A percentile compares a stretch with the other conserved stretches of the same genome.
These are phyloP conservation scores for Naganishia cerealis DNA, from an alignment of 1,284 basidiomycete genomes.

Conservation along the genomic window DNA sequence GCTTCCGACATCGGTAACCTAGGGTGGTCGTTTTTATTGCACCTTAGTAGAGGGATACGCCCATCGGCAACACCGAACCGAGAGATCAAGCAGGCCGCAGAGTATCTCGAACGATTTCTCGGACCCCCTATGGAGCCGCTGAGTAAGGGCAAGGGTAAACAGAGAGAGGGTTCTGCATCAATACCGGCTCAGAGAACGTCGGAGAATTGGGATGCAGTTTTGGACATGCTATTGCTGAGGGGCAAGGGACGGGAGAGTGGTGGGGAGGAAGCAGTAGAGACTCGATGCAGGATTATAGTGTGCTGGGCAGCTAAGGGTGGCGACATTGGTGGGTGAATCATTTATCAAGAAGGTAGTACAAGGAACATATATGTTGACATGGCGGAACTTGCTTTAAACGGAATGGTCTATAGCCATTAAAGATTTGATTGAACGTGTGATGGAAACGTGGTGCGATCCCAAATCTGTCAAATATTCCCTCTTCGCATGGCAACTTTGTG, in stretches of 20 bases:
- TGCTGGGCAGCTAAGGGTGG: conserved; percentile 41
- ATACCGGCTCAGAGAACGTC: background rate
- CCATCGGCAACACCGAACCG: background rate
- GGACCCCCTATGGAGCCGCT: background rate
- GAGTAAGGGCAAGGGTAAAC: background rate
- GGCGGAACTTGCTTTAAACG: background rate
- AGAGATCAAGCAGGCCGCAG: conserved; percentile 1
- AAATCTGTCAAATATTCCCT: conserved; percentile 52
- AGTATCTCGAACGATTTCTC: conserved; percentile 9
- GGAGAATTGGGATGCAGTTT: conserved; percentile 9
- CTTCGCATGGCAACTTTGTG: conserved; percentile 48
- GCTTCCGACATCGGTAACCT: conserved; percentile 50
- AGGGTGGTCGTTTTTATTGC: conserved; percentile 57
- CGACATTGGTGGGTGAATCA: conserved; percentile 31
- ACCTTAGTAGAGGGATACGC: conserved; percentile 26
- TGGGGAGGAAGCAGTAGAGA: conserved; percentile 24
- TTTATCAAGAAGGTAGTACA: background rate
- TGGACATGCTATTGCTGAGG: conserved; percentile 9
- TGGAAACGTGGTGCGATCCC: conserved; percentile 51
- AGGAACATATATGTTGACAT: background rate
- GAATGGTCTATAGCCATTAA: conserved; percentile 54
- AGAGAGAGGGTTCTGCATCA: background rate
- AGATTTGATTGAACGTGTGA: conserved; percentile 43
- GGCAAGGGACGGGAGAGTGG: conserved; percentile 18
- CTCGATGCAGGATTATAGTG: conserved; percentile 40